Conservation (phyloP, 2,329 filamentous ascomycete species). For the Cryphonectria radicalis region DNA sequence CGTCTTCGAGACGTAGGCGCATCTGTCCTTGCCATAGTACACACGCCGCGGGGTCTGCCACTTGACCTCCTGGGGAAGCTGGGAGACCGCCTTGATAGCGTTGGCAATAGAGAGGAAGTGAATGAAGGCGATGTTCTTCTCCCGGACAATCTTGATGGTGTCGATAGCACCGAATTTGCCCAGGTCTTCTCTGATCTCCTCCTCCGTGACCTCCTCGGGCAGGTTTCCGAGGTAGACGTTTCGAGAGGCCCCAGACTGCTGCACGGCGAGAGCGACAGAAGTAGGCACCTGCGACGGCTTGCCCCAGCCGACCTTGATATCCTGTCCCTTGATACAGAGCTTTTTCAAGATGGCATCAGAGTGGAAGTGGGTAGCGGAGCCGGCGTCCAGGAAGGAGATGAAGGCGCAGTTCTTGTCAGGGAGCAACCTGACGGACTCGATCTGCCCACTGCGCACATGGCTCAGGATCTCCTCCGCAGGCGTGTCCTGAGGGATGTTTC, state of each 20-base stretch:
- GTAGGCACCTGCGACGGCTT: slow-evolving; percentile 98
- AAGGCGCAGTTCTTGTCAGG: slow-evolving; percentile 99
- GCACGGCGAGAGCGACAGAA: slow-evolving; percentile 94
- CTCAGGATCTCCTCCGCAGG: slow-evolving; percentile 94
- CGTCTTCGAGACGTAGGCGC: slow-evolving; percentile 98
- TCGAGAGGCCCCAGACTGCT: slow-evolving; percentile 94
- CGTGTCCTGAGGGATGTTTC: slow-evolving; percentile 98
- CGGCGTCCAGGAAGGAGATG: slow-evolving; percentile 97
- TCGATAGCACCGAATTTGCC: slow-evolving; percentile 97
- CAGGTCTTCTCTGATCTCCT: slow-evolving; percentile 90
- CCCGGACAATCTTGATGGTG: slow-evolving; percentile 94
- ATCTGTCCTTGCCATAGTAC: slow-evolving; percentile 98
- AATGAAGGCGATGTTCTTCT: slow-evolving; percentile 97
- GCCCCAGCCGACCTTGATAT: slow-evolving; percentile 99
- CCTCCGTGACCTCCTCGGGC: slow-evolving; percentile 85
- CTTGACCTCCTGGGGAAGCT: slow-evolving; percentile 93
- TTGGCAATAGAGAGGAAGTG: slow-evolving; percentile 98
- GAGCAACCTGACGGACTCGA: slow-evolving; percentile 95
- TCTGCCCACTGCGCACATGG: slow-evolving; percentile 95
- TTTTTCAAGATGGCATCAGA: slow-evolving; percentile 99
- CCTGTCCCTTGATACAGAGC: slow-evolving; percentile 95
- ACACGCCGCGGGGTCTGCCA: slow-evolving; percentile 96
- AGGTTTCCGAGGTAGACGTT: slow-evolving; percentile 97
- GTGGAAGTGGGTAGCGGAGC: slow-evolving; percentile 98
- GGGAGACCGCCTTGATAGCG: slow-evolving; percentile 96